phyloP scores from a whole-genome alignment of 495 filamentous ascomycete genomes.

The Penicillium malachiteum region DNA sequence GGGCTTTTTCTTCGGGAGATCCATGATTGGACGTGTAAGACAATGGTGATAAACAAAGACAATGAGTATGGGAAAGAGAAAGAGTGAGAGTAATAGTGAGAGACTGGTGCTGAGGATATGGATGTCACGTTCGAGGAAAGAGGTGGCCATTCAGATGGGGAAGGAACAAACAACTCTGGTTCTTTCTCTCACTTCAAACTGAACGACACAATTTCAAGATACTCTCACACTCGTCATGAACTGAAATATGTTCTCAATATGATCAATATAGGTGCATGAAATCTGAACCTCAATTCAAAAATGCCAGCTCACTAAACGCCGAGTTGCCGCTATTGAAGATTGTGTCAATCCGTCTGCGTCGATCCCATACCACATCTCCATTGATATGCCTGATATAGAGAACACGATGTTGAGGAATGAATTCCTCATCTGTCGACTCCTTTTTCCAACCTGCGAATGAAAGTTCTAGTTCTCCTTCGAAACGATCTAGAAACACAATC shows the following conservation, averaged over 20 bases:
- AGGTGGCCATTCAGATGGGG: background rate
- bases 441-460: constrained; percentile 65
- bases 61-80: background rate
- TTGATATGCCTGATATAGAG: constrained; percentile 63
- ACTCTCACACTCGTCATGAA: too few relatives aligned
- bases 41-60: background rate
- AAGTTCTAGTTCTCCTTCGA: constrained; percentile 63
- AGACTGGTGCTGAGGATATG: background rate
- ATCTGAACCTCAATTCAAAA: constrained; percentile 20
- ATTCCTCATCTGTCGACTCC: constrained; percentile 79
- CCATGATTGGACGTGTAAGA: constrained; percentile 2
- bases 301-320: constrained; percentile 36
- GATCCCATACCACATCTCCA: constrained; percentile 56
- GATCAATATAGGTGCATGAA: background rate
- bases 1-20: constrained; percentile 13
- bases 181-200: too few relatives aligned
- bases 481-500: constrained; percentile 76
- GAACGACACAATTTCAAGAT: too few relatives aligned
- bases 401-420: constrained; percentile 80
- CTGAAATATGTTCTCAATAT: too few relatives aligned
- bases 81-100: background rate
- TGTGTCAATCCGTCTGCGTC: constrained; percentile 52
- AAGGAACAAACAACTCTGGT: too few relatives aligned
- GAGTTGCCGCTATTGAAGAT: constrained; percentile 60
- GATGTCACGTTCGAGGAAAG: background rate